phyloP scores from a whole-genome alignment of 306 rosid genomes.

The Quercus parvula region DNA sequence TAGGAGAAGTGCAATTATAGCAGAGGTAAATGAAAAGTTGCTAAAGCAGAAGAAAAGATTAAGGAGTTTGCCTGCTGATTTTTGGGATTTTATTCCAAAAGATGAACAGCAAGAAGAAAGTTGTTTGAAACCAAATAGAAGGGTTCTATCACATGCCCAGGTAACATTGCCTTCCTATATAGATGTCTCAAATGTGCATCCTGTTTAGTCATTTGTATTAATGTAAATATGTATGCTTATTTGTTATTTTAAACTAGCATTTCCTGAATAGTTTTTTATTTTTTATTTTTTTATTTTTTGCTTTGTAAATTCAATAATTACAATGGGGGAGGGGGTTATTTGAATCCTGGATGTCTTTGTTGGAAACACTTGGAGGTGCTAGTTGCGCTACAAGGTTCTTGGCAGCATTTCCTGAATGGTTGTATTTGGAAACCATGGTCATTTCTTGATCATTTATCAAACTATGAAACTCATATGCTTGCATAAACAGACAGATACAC shows the following conservation, averaged over 20 bases:
- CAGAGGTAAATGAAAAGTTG: constrained; percentile 51
- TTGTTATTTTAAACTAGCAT: not conserved
- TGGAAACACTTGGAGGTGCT: too few species aligned
- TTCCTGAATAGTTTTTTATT: not conserved
- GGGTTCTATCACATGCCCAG: constrained; percentile 80
- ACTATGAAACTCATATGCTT: not conserved
- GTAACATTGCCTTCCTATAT: constrained; percentile 32
- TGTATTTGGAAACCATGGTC: not conserved
- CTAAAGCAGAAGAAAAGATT: constrained; percentile 33
- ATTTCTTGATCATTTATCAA: not conserved
- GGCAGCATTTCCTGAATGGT: not conserved
- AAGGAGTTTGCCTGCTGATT: constrained; percentile 56
- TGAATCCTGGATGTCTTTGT: too few species aligned
- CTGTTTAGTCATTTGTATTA: constrained; percentile 3
- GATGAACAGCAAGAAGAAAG: constrained; percentile 67
- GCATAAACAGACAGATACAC: not conserved
- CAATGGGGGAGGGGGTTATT: too few species aligned
- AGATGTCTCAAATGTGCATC: not conserved
- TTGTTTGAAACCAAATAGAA: constrained; percentile 39
- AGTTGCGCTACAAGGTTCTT: too few species aligned
- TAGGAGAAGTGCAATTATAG: constrained; percentile 62
- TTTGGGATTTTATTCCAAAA: constrained; percentile 74
- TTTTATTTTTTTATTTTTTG: not conserved
- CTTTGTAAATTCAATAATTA: too few species aligned
- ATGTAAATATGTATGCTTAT: not conserved